Base-by-base conservation (phyloP, 2,329 filamentous ascomycete species). In the Phialophora expanda region DNA sequence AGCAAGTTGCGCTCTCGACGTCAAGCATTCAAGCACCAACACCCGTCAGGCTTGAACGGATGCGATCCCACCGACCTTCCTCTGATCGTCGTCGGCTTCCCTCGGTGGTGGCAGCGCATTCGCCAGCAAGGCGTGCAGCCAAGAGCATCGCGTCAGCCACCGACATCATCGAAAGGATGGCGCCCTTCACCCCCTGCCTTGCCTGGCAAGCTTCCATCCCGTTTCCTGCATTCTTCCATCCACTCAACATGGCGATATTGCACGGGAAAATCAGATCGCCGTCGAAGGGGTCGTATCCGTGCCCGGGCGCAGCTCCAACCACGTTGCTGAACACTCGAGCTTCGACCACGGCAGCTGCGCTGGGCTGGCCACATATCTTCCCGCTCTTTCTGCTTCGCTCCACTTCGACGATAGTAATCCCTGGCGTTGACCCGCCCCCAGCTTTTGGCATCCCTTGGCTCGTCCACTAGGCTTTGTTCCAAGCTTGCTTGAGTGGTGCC, bases 341-440 rank as follows among this genome's bases (percentile, higher is more conserved):
- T 41, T 41, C 34, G 4, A 41, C 34, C 34, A 41, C 34, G 34
- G 34, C 34, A 1, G 34, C 34, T 17, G 34, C 11, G 34, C 34
- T 38, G 34, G 14, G 1, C 38, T 41, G 38, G 38, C 14, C 17
- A 41, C 38, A 8, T 8, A 44, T 44, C 38, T 44, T 44, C 38
- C 38, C 17, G 17, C 14, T 44, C 38, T 8, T n/a, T n/a, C 17
- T 17, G 17, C 14, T 6, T n/a, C 14, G 14, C 38, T n/a, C 38
- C 38, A n/a, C 14, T n/a, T 12, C 9, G 5, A 44, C 34, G 34
- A 20, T 17, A 44, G 17, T 7, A 17, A 44, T 44, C 17, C 38
- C 38, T 44, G 38, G 38, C 11, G n/a, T 59, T 20, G 41, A 59
- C 56, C 41, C 56, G 41, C 38, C 56, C 56, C 56, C 56, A 50